Evolutionary conservation across 495 filamentous ascomycete species (phyloP), one percentile per base, ranked within the genome.

Genomic region (Neurospora africana): DNA sequence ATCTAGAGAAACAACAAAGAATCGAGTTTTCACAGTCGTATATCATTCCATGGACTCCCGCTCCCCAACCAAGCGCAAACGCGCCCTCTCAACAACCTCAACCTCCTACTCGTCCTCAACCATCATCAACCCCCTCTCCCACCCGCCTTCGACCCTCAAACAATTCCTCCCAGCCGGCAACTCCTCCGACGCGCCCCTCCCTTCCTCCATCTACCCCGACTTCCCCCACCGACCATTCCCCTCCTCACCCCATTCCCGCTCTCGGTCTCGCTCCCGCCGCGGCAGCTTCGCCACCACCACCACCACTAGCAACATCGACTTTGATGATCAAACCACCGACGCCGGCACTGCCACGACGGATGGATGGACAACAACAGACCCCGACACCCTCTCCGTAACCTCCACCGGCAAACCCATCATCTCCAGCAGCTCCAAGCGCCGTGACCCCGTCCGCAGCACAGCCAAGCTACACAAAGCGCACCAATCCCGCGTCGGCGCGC

Each of bases 51-150:
- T 61, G 53, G 53, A 65, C 15, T 5, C 5, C 13, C 53, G 53
- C 53, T 65, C 53, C 13, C 53, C 53, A 33, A 33, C 5, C 61
- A 80, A 80, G 47, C 77, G 79, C 68, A 78, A 78, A 72, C 77
- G 75, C 58, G 68, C 72, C 15, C 44, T 53, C 65, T 71, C 72
- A 30, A 33, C 67, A 39, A 5, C 72, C 21, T 43, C 69, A 8
- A 19, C 21, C 9, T 27, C 19, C 69, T 71, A 33, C 44, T 37
- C 33, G 80, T 37, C 80, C 75, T 35, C 76, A 77, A 11, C 76
- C 76, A 33, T 76, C 78, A 84, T 84, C 75, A 85, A 85, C 77
- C 83, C 83, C 3, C 81, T 80, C 74, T 84, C 83, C 73, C 80
- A 84, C 79, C 41, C 78, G 5, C 82, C 82, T 0, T 71, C 74